Base-by-base conservation (phyloP, 1,139 yeast genomes). In the Kurtzmaniella quercitrusa region DNA sequence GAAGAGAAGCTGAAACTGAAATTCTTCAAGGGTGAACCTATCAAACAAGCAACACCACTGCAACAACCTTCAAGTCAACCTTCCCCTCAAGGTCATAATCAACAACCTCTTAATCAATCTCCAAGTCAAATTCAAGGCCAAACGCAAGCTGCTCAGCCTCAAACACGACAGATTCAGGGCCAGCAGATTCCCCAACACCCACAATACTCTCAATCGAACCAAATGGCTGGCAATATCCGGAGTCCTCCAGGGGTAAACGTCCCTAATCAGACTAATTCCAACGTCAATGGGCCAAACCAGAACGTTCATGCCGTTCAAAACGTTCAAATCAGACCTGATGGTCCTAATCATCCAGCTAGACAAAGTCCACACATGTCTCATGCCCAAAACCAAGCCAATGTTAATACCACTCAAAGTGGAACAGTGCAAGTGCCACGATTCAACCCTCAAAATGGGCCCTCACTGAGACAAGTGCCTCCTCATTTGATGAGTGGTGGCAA, bases 341-440 rank as follows among this genome's bases (percentile, higher is more conserved):
- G 31, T 21, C 41, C 19, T 6, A 38, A 45, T 14, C 48, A 44
- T 34, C 41, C 23, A 16, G 34, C 19, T 10, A 51, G 38, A 31
- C 44, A 25, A n/a, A 40, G 54, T 49, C 25, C 34, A 12, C 43
- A 21, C 5, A 47, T 40, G 37, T 44, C 39, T 16, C 39, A 37
- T 1, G 34, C 33, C 10, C 40, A 18, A 27, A 27, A 27, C 14
- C 31, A 27, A 11, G 23, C 41, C 25, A n/a, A 19, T 8, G n/a
- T 10, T 10, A 10, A 5, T 12, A 27, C 4, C 14, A 27, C 14
- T 12, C 31, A 27, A 12, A 27, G 31, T 27, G 31, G 31, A 27
- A 27, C 12, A 3, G 31, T 27, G 31, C 31, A 27, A 27, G 31
- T n/a, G 47, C 43, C 50, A 50, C 45, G 25, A 38, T 42, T 25